Evolutionary conservation across 1,139 yeast genomes (phyloP), one percentile per base, ranked within the genome.

Genomic region (Yamadazyma diddensiae): DNA sequence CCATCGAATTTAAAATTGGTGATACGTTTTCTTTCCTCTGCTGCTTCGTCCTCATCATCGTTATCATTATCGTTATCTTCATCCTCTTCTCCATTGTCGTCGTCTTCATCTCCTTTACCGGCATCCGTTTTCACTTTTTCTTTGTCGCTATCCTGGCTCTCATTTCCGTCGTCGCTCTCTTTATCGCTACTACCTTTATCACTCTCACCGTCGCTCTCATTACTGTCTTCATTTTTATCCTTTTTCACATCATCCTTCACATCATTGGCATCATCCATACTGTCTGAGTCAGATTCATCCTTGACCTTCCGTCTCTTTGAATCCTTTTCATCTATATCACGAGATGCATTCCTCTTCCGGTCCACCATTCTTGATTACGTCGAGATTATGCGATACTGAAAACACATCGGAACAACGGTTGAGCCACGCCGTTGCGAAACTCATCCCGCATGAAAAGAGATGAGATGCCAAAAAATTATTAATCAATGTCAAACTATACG

Each of bases 1-100:
- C 95, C 96, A 50, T 87, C 95, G 36, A 70, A 69, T 50, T 57
- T 60, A 49, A 69, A 65, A 3, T 60, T 62, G 3, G 73, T 64
- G 27, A 70, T 73, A 26, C 82, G 63, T 41, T 75, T 76, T 29
- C 61, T 66, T 37, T 73, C 80, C 22, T 73, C 79, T 31, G 70
- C 79, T 11, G 65, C 75, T 18, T 67, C 76, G 19, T 63, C 73
- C 8, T 65, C 73, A 4, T 65, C 70, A 3, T 57, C 69, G 1
- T 64, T 67, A 4, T 53, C 62, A 3, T 55, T 62, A 3, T 52
- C 62, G 5, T 57, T 61, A 6, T 55, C 59, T 3, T 47, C 49
- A 4, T 41, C 49, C 3, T 46, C 50, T 5, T 41, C 49, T 14
- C 47, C 49, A 4, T 46, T 53, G 6, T 40, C 43, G 11, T 38